These are phyloP conservation scores for Brettanomyces custersianus DNA, from an alignment of 805 yeast genomes.

Conservation along the genomic window DNA sequence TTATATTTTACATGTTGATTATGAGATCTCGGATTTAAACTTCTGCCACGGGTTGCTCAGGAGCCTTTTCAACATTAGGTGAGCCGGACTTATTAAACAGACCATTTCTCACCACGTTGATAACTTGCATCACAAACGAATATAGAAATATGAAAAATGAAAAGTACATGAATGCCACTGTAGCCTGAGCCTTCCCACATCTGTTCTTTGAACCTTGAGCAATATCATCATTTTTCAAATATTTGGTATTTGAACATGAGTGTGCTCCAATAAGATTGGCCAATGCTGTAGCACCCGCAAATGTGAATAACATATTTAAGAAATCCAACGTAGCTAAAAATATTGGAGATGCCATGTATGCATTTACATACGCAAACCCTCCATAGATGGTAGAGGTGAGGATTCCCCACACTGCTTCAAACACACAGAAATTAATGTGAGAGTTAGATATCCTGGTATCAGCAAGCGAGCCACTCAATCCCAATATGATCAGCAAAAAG, in stretches of 20 bases:
- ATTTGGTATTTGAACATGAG: constrained; percentile 66
- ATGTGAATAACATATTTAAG: constrained; percentile 83
- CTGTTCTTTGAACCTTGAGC: constrained; percentile 72
- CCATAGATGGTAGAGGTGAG: constrained; percentile 78
- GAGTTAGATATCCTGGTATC: constrained; percentile 53
- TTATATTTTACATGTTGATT: too few species aligned
- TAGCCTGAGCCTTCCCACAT: constrained; percentile 93
- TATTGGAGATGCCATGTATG: constrained; percentile 81
- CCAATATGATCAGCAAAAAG: constrained; percentile 71
- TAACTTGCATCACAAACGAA: constrained; percentile 42
- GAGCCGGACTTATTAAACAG: constrained; percentile 42
- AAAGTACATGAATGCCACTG: constrained; percentile 76
- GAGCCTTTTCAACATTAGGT: constrained; percentile 44
- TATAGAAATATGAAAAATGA: constrained; percentile 68
- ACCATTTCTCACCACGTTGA: constrained; percentile 47
- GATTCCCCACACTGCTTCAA: constrained; percentile 80
- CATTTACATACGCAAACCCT: constrained; percentile 62
- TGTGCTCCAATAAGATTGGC: constrained; percentile 86
- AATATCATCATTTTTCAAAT: constrained; percentile 57
- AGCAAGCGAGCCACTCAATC: constrained; percentile 83
- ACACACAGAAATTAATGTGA: constrained; percentile 83
- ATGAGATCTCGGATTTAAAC: too few species aligned
- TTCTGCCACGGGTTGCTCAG: too few species aligned
- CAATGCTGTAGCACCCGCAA: constrained; percentile 89
- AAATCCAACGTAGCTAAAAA: constrained; percentile 70